These are phyloP conservation scores for Fusarium graminum DNA, from an alignment of 2,329 filamentous ascomycete species.

Conservation along the genomic window DNA sequence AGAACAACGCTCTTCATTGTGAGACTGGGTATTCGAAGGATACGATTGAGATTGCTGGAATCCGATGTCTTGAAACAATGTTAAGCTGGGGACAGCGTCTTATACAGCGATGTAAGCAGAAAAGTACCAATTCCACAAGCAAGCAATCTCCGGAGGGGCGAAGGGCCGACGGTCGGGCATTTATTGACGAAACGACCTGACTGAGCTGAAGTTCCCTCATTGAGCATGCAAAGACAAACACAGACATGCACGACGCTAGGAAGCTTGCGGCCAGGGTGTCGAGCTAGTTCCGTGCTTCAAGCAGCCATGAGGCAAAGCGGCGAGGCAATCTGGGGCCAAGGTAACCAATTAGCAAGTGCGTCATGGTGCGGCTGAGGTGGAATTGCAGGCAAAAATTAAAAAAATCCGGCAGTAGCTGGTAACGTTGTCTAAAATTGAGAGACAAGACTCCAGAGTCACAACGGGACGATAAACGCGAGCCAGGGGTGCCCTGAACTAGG, in stretches of 20 bases:
- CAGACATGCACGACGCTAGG: conserved; percentile 36
- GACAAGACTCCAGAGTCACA: conserved; percentile 16
- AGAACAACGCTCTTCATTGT: conserved; percentile 46
- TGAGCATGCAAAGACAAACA: conserved; percentile 22
- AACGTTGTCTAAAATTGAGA: conserved; percentile 7
- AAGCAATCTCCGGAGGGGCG: conserved; percentile 6
- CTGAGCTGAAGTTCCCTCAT: conserved; percentile 23
- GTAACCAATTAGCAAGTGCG: conserved; percentile 35
- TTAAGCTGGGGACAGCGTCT: conserved; percentile 16
- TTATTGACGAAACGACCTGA: conserved; percentile 30
- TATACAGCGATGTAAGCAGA: conserved; percentile 21
- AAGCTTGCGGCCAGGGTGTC: conserved; percentile 35
- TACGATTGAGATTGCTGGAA: not conserved
- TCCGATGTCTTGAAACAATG: conserved; percentile 13
- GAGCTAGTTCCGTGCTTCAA: conserved; percentile 27
- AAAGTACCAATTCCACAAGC: conserved; percentile 19
- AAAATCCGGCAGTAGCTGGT: conserved; percentile 25
- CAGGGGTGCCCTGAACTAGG: conserved; percentile 25
- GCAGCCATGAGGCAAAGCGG: conserved; percentile 44
- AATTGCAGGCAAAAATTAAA: conserved; percentile 27
- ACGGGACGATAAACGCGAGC: conserved; percentile 14
- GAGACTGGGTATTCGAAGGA: conserved; percentile 16
- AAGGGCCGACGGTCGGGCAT: conserved; percentile 29
- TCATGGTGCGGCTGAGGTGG: conserved; percentile 45
- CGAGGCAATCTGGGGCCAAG: conserved; percentile 2